Evolutionary conservation across 257 asterid species (phyloP).

Genomic region (Nemophila menziesii): DNA sequence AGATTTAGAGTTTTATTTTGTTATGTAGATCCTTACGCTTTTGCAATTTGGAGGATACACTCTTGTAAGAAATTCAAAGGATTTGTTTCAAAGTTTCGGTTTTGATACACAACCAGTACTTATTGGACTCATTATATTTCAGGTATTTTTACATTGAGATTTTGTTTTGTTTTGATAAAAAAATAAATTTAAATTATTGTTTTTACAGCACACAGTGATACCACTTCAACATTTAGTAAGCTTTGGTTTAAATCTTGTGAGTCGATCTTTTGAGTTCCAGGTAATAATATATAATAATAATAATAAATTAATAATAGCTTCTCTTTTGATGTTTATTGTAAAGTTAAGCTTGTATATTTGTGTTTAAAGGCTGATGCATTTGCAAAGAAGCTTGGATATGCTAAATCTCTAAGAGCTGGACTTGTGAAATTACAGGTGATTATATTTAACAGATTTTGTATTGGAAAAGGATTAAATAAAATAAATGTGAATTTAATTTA

Average conservation of each 20-base stretch:
- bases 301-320: too few species aligned
- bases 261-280: slow-evolving; percentile 98
- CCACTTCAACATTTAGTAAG: slow-evolving; percentile 90
- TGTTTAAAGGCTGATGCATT: slow-evolving; percentile 77
- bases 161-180: background rate
- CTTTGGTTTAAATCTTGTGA: slow-evolving; percentile 78
- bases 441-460: slow-evolving; percentile 2
- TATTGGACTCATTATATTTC: slow-evolving; percentile 91
- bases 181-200: background rate
- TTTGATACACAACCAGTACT: slow-evolving; percentile 96
- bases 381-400: slow-evolving; percentile 87
- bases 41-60: slow-evolving; percentile 97
- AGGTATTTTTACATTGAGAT: slow-evolving; percentile 41
- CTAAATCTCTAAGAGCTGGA: slow-evolving; percentile 70
- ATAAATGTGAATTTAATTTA: background rate
- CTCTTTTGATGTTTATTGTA: background rate
- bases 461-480: background rate
- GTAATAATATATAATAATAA: too few species aligned
- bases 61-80: slow-evolving; percentile 87
- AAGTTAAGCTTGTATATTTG: slow-evolving; percentile 4
- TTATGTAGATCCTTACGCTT: slow-evolving; percentile 67
- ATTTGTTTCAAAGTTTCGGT: slow-evolving; percentile 91
- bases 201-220: slow-evolving; percentile 83
- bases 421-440: slow-evolving; percentile 89
- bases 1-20: background rate